Conservation (phyloP, 1,284 basidiomycete species). For the Malassezia pachydermatis region DNA sequence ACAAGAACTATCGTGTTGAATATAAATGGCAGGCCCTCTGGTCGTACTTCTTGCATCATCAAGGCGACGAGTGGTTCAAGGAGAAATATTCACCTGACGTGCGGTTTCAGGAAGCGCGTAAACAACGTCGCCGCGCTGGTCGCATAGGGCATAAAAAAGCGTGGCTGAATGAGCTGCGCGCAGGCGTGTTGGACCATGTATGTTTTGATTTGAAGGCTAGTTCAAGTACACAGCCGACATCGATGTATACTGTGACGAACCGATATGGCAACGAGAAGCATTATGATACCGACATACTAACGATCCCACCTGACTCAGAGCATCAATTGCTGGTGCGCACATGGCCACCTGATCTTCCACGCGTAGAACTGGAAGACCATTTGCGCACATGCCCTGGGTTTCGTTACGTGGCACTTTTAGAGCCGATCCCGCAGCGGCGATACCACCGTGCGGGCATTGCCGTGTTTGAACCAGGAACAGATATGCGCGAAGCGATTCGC, state of each 20-base stretch:
- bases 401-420: conserved; percentile 36
- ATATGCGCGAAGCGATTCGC: conserved; percentile 26
- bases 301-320: conserved; percentile 13
- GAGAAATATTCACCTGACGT: conserved; percentile 34
- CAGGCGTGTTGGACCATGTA: conserved; percentile 33
- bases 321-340: conserved; percentile 33
- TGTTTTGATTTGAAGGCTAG: conserved; percentile 27
- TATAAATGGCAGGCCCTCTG: conserved; percentile 28
- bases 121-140: conserved; percentile 24
- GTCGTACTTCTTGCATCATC: conserved; percentile 32
- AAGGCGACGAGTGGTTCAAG: conserved; percentile 34
- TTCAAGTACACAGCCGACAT: not conserved
- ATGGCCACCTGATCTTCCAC: conserved; percentile 26
- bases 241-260: conserved; percentile 10
- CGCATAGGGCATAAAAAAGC: conserved; percentile 27
- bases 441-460: conserved; percentile 40
- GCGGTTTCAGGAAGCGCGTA: conserved; percentile 20
- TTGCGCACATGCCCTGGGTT: conserved; percentile 30
- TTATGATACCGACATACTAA: conserved; percentile 17
- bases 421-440: conserved; percentile 32
- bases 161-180: conserved; percentile 32
- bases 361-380: conserved; percentile 29
- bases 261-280: conserved; percentile 16
- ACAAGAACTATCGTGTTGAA: conserved; percentile 32
- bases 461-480: conserved; percentile 29